Evolutionary conservation across 208 protist species (phyloP).

Genomic region (Jaenimonas drosophilae): DNA sequence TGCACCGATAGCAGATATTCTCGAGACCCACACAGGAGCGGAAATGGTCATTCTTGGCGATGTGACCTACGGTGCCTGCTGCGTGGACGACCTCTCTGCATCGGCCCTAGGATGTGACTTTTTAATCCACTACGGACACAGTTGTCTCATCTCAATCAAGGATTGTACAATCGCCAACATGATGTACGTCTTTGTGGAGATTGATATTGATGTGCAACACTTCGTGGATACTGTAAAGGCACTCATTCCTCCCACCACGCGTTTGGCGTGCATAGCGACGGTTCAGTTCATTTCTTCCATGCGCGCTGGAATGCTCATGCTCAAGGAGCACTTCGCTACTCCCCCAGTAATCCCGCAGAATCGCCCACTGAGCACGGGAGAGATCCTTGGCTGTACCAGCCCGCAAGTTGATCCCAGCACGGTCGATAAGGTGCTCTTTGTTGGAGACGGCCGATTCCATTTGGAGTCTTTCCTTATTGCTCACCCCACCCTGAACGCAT

Average conservation of each 20-base stretch:
- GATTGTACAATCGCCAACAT: conserved; percentile 90
- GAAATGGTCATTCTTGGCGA: conserved; percentile 97
- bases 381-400: conserved; percentile 98
- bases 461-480: conserved; percentile 98
- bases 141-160: conserved; percentile 93
- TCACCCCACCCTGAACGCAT: conserved; percentile 90
- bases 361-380: conserved; percentile 94
- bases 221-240: conserved; percentile 92
- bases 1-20: conserved; percentile 95
- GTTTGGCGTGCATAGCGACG: conserved; percentile 91
- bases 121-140: conserved; percentile 99
- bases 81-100: conserved; percentile 98
- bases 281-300: conserved; percentile 97
- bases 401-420: conserved; percentile 76
- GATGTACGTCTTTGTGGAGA: conserved; percentile 99
- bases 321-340: conserved; percentile 76
- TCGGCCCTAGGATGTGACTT: conserved; percentile 94
- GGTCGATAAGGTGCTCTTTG: conserved; percentile 87
- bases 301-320: conserved; percentile 62
- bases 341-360: conserved; percentile 92
- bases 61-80: conserved; percentile 99
- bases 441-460: conserved; percentile 98
- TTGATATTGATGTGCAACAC: conserved; percentile 96
- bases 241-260: conserved; percentile 72
- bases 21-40: conserved; percentile 83